Conservation (phyloP, 495 filamentous ascomycete species). For the Penicillium verhagenii region DNA sequence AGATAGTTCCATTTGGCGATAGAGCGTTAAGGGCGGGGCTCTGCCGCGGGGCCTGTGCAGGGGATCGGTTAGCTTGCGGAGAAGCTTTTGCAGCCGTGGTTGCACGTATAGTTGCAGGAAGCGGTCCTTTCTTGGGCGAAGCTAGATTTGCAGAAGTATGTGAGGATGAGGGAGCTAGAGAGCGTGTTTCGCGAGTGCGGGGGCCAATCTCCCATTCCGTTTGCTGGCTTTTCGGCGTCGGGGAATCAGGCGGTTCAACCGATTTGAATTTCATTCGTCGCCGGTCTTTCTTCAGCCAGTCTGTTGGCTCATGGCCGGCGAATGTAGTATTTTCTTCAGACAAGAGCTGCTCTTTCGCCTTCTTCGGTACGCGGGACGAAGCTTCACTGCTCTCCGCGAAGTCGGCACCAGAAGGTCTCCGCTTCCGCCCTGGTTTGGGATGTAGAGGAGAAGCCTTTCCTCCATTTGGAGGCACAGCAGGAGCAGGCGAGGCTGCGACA, state of each 20-base stretch:
- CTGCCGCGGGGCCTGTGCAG: neutral
- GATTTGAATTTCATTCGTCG: conserved; percentile 30
- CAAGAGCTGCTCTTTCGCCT: neutral
- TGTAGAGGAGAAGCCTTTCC: neutral
- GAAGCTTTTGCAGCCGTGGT: neutral
- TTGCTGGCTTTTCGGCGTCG: conserved; percentile 27
- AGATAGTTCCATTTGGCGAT: neutral
- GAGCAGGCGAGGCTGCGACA: neutral
- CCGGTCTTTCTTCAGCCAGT: conserved; percentile 44
- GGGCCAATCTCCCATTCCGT: conserved; percentile 5
- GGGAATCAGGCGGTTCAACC: conserved; percentile 44
- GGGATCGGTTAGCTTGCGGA: neutral
- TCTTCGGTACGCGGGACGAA: conserved; percentile 2
- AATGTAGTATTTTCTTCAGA: conserved; percentile 3
- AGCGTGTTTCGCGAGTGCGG: neutral
- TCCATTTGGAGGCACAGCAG: neutral
- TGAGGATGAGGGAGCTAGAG: neutral
- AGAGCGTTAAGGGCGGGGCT: neutral
- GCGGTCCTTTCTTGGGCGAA: neutral
- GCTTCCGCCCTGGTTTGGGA: neutral
- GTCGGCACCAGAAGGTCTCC: neutral
- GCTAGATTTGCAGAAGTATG: neutral
- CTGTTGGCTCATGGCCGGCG: conserved; percentile 3
- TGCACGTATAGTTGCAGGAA: neutral
- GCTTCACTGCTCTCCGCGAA: neutral